phyloP scores from a whole-genome alignment of 2,329 filamentous ascomycete genomes.

The Penicillium sclerotigenum region DNA sequence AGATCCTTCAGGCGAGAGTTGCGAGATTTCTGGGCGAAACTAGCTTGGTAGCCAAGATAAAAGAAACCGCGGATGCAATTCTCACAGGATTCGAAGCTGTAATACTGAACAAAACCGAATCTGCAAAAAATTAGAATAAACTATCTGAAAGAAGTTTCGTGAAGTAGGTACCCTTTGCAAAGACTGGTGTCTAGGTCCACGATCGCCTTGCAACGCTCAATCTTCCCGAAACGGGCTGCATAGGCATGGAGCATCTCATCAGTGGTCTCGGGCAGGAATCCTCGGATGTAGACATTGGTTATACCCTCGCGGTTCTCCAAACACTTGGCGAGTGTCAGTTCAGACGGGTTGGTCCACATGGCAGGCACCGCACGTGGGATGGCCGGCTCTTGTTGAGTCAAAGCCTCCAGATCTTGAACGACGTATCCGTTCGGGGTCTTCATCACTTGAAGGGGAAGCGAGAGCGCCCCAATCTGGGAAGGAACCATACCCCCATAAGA shows the following conservation, averaged over 20 bases:
- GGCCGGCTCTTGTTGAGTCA: constrained; percentile 71
- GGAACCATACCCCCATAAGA: constrained; percentile 64
- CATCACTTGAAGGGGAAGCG: constrained; percentile 45
- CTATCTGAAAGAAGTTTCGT: constrained; percentile 3
- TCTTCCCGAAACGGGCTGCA: constrained; percentile 82
- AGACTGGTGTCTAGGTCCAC: constrained; percentile 89
- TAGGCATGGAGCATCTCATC: constrained; percentile 83
- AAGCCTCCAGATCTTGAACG: constrained; percentile 56
- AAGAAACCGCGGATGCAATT: constrained; percentile 96
- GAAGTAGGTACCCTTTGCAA: constrained; percentile 79
- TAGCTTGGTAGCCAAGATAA: constrained; percentile 91
- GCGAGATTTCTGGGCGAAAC: constrained; percentile 97
- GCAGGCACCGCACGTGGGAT: constrained; percentile 89
- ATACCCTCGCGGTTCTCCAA: constrained; percentile 93
- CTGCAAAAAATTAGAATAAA: constrained; percentile 49
- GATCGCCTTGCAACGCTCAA: constrained; percentile 97
- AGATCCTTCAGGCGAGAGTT: constrained; percentile 97
- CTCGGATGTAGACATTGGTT: constrained; percentile 97
- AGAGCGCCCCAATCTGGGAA: constrained; percentile 45
- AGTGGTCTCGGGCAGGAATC: constrained; percentile 90
- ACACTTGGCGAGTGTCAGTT: constrained; percentile 89
- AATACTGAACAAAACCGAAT: constrained; percentile 97
- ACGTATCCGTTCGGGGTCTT: constrained; percentile 46
- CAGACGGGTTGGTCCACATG: constrained; percentile 73
- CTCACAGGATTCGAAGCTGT: constrained; percentile 81